Evolutionary conservation across 2,329 filamentous ascomycete species (phyloP), one percentile per base, ranked within the genome.

Genomic region (Apiospora koreana): DNA sequence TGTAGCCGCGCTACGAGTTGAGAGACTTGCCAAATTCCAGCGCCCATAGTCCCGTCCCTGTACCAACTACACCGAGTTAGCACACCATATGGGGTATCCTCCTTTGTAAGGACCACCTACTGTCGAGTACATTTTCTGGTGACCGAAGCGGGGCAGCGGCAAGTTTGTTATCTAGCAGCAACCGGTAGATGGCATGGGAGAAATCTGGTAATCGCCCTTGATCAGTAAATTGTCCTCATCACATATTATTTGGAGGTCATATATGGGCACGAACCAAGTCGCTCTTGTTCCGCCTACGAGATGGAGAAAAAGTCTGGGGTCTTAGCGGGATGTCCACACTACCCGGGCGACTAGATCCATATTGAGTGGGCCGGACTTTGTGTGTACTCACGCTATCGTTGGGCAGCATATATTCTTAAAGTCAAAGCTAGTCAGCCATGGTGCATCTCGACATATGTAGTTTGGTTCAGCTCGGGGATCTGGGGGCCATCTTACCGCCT

Each of bases 361-460:
- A 14, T 12, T n/a, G 9, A 18, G 54, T 62, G 54, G 54, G 31
- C 54, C 54, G 54, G n/a, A n/a, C 38, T 2, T 16, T 16, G 41
- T 16, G 21, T 28, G 21, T 8, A 62, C 54, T 62, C 31, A 62
- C 54, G 38, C 38, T 54, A 38, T 69, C 67, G 54, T 69, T 69
- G 2, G 67, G 67, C 10, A 69, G 31, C 41, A 42, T 43, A 35
- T 69, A 69, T 38, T 62, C 54, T 62, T 62, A 9, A 50, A n/a
- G 2, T 16, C 3, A 38, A 7, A 6, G 2, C 18, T 62, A 18
- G 54, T 62, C 54, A 62, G 31, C 54, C 9, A 62, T 10, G 31
- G 21, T 10, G 31, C 21, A 38, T 21, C 28, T 12, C 50, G 31
- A n/a, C 0, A 35, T 18, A 8, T 12, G 3, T 1, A n/a, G 38